Base-by-base conservation (phyloP, 495 filamentous ascomycete species). In the Xylaria bambusicola region DNA sequence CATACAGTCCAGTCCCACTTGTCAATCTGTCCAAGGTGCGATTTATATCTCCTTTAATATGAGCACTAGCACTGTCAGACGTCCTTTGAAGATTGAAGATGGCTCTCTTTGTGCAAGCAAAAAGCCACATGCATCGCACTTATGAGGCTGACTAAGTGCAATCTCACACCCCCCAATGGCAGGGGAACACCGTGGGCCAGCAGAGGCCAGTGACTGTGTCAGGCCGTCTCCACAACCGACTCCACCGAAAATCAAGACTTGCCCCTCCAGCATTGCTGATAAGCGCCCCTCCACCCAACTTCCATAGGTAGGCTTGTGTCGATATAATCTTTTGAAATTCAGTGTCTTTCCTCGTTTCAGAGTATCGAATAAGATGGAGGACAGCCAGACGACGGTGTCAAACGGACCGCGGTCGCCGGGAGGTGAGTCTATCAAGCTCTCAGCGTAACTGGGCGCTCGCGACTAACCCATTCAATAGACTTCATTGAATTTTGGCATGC, bases 401-500 rank as follows among this genome's bases (percentile, higher is more conserved):
- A 44, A 26, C 12, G 18, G 40, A n/a, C 26, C 45, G 10, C 36
- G 12, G 33, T n/a, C 56, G 33, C n/a, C 56, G n/a, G 36, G 26
- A 58, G 46, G 54, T 48, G 17, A 57, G 54, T 47, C 21, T 48
- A 4, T 13, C 31, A 12, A 26, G 6, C n/a, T 13, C 7, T 15
- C 18, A n/a, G 18, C 21, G 15, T 20, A 49, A 33, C 24, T 24
- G 13, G 29, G 1, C 13, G 18, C 23, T 57, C n/a, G n/a, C n/a
- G 40, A 57, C 27, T 12, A 21, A 31, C 12, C n/a, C n/a, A n/a
- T n/a, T 12, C 3, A 18, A 46, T 45, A 85, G 83, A 77, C 58
- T 63, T 77, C 40, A 65, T 85, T 27, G 77, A 77, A 58, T 58
- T 81, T 21, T 86, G 83, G 84, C 83, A 86, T 66, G 60, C 70